Percentiles rank a stretch among this genome's conserved stretches.
phyloP scores from a whole-genome alignment of 169 alveolate genomes.

The Cryptosporidium muris region DNA sequence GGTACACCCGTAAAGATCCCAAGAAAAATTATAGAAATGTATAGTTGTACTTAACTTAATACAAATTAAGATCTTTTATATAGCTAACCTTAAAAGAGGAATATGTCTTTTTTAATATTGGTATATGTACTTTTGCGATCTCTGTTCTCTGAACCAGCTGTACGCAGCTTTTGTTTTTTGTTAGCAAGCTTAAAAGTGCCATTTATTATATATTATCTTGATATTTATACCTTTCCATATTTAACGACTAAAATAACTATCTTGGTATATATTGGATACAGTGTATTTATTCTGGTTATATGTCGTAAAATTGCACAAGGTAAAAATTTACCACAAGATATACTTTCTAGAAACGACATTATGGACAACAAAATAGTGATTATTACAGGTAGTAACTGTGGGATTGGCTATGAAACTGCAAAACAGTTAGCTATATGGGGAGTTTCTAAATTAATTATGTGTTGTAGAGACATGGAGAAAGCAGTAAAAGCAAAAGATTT shows the following conservation, averaged over 20 bases:
- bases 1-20: no score
- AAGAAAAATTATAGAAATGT: no score
- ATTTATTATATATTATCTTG: not conserved
- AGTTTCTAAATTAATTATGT: slow-evolving; percentile 77
- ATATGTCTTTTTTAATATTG: not conserved
- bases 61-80: no score
- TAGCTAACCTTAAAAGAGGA: no score
- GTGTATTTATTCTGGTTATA: not conserved
- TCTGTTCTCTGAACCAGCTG: slow-evolving; percentile 43
- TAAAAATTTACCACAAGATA: slow-evolving; percentile 1
- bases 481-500: slow-evolving; percentile 41
- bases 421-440: slow-evolving; percentile 78
- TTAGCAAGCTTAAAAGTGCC: slow-evolving; percentile 2
- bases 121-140: slow-evolving; percentile 7
- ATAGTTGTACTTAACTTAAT: no score
- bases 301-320: slow-evolving; percentile 26
- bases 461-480: slow-evolving; percentile 74
- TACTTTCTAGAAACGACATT: not conserved
- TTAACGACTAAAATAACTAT: not conserved
- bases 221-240: not conserved
- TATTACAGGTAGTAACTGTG: slow-evolving; percentile 80
- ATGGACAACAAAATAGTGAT: slow-evolving; percentile 64
- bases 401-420: slow-evolving; percentile 82
- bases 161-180: slow-evolving; percentile 7
- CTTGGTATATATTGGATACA: not conserved